Base-by-base conservation (phyloP, 1,139 yeast genomes). In the Ogataea hybrid region DNA sequence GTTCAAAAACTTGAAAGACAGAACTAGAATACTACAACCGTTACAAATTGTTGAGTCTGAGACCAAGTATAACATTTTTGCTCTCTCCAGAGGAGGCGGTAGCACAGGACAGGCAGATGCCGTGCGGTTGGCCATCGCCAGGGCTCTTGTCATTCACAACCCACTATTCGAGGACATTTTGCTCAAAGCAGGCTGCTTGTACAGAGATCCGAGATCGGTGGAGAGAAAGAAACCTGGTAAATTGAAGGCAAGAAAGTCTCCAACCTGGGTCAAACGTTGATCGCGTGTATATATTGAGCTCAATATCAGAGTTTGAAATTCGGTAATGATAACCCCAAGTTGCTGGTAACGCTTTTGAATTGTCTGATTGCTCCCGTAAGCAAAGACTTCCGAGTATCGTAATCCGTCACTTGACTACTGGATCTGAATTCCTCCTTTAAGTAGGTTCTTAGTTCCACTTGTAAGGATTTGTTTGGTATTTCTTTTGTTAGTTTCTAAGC, bases 141-240 rank as follows among this genome's bases (percentile, higher is more conserved):
- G 82, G 59, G 94, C 94, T 2, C 67, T 92, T 42, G 75, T 85
- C 21, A 73, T 84, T 17, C 89, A 86, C 65, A 92, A 92, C 62
- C 97, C 97, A 21, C 69, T 88, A 51, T 72, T 85, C 57, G 83
- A 84, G 59, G 72, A 83, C 30, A 77, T 95, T 61, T 73, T 90
- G 53, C 76, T 79, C 55, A 77, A 77, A 61, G 94, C 96, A 10
- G 94, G 92, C 4, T 82, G 89, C 60, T 73, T 89, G 70, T 85
- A 89, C 28, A 81, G 94, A 62, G 98, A 92, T 65, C 71, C 79
- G 50, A 84, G 98, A 72, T 75, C 72, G 52, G 97, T 88, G 42
- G 98, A 94, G 70, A 84, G 98, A 73, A 92, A 92, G 96, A 94
- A 94, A 73, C 97, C 98, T 8, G 99, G 99, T 69, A 84, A 81